Conservation (phyloP, 2,329 filamentous ascomycete species). For the Seiridium cupressi region DNA sequence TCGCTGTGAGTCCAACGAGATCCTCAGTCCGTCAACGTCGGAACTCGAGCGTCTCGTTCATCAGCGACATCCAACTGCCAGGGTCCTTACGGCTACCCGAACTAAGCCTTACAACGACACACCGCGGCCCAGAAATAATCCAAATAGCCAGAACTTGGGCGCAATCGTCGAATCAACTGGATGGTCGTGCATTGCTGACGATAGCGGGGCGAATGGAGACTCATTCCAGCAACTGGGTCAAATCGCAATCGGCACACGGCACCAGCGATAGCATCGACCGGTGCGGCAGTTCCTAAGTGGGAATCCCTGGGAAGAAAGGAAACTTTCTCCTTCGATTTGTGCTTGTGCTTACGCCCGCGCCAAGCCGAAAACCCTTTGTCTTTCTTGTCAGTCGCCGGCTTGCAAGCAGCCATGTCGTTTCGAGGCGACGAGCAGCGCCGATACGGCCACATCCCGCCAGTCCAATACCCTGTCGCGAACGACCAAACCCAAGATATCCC, state of each 20-base stretch:
- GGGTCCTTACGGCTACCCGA: too few relatives aligned
- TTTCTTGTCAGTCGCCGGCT: background rate
- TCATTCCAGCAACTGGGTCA: background rate
- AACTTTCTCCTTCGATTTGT: background rate
- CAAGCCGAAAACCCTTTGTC: background rate
- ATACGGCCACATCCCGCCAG: slow-evolving; percentile 65
- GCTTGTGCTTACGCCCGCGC: background rate
- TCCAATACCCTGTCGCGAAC: slow-evolving; percentile 57
- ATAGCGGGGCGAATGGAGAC: slow-evolving; percentile 6
- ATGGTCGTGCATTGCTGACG: background rate
- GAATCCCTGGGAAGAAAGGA: background rate
- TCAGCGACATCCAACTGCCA: background rate
- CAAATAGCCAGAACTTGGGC: background rate
- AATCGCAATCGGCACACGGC: slow-evolving; percentile 6
- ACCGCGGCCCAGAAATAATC: background rate
- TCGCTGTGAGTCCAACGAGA: background rate
- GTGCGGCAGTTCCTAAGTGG: background rate
- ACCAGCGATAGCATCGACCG: background rate
- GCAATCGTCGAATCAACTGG: background rate
- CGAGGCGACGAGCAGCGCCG: slow-evolving; percentile 60
- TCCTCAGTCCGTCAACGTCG: too few relatives aligned
- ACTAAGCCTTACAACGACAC: background rate
- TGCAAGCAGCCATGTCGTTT: slow-evolving; percentile 54
- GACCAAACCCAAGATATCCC: slow-evolving; percentile 36
- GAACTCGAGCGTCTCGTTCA: background rate